Evolutionary conservation across 2,329 filamentous ascomycete genomes (phyloP).

Genomic region (Thelonectria rubi): DNA sequence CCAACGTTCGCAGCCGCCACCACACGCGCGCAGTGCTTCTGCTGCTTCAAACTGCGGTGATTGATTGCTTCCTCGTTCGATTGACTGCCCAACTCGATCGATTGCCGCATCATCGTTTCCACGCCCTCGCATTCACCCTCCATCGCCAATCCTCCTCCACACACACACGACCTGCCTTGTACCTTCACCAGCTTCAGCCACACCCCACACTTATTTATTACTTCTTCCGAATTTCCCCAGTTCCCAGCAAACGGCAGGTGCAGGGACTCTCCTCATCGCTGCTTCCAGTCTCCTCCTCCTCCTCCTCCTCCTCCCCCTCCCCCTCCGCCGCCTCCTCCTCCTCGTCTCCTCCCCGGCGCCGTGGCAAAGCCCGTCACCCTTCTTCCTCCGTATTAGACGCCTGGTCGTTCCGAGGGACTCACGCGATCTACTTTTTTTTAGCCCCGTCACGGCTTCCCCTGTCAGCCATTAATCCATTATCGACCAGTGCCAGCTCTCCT

Average conservation of each 20-base stretch:
- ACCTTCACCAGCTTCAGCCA: slow-evolving; percentile 5
- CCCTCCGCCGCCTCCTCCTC: too few species aligned
- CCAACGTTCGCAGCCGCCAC: neutral
- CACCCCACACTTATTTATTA: slow-evolving; percentile 17
- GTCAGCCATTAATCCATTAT: slow-evolving; percentile 33
- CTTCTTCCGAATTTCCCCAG: slow-evolving; percentile 7
- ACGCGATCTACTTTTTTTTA: slow-evolving; percentile 20
- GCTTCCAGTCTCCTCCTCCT: slow-evolving; percentile 19
- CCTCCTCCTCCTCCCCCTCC: slow-evolving; percentile 12
- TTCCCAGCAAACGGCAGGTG: slow-evolving; percentile 11
- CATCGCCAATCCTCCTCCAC: neutral
- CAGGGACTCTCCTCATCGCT: neutral
- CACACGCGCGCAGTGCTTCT: slow-evolving; percentile 5
- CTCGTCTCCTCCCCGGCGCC: slow-evolving; percentile 24
- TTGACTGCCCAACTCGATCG: slow-evolving; percentile 19
- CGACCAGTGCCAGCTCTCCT: slow-evolving; percentile 20
- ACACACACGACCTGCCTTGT: slow-evolving; percentile 9
- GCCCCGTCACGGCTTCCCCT: slow-evolving; percentile 17
- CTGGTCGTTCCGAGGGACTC: slow-evolving; percentile 25
- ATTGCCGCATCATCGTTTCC: slow-evolving; percentile 20
- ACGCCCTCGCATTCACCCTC: slow-evolving; percentile 4
- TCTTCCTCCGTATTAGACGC: neutral
- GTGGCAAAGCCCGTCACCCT: slow-evolving; percentile 20
- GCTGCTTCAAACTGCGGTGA: neutral
- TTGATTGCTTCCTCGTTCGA: slow-evolving; percentile 7